Evolutionary conservation across 2,329 filamentous ascomycete genomes (phyloP).

Genomic region (Fusarium haematococcum): DNA sequence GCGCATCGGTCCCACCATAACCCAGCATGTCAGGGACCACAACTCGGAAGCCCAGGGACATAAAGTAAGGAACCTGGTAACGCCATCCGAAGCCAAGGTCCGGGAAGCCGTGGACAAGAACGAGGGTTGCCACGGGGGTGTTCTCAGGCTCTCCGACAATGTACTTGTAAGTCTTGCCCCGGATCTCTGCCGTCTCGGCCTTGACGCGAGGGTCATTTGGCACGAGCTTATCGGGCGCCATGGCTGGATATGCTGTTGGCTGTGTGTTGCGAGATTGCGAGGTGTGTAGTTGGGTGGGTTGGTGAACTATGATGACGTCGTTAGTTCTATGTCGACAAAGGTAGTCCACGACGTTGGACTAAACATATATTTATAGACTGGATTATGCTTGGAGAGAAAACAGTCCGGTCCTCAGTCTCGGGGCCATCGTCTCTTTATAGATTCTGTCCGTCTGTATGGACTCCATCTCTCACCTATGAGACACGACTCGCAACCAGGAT

Average conservation of each 20-base stretch:
- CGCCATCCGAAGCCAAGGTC: slow-evolving; percentile 90
- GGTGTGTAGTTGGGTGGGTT: background rate
- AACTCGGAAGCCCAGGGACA: slow-evolving; percentile 79
- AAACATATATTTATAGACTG: too few relatives aligned
- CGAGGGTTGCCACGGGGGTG: slow-evolving; percentile 60
- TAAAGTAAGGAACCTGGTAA: slow-evolving; percentile 83
- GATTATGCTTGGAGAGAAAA: background rate
- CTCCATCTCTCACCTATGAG: background rate
- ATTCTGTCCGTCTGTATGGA: background rate
- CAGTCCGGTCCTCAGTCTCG: background rate
- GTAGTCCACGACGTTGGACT: background rate
- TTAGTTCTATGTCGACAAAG: slow-evolving; percentile 8
- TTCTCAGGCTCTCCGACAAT: slow-evolving; percentile 64
- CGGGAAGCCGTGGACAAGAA: slow-evolving; percentile 81
- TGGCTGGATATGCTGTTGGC: slow-evolving; percentile 41
- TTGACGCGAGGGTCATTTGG: slow-evolving; percentile 75
- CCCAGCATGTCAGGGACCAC: slow-evolving; percentile 89
- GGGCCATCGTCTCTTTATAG: background rate
- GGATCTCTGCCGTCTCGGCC: slow-evolving; percentile 71
- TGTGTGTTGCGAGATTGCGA: background rate
- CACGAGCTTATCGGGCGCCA: slow-evolving; percentile 72
- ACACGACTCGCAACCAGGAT: background rate
- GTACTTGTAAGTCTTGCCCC: slow-evolving; percentile 78
- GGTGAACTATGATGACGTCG: slow-evolving; percentile 1
- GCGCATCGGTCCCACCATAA: slow-evolving; percentile 82